These are phyloP conservation scores for Globisporangium takayamanum DNA, from an alignment of 352 stramenopile genomes.

Conservation along the genomic window DNA sequence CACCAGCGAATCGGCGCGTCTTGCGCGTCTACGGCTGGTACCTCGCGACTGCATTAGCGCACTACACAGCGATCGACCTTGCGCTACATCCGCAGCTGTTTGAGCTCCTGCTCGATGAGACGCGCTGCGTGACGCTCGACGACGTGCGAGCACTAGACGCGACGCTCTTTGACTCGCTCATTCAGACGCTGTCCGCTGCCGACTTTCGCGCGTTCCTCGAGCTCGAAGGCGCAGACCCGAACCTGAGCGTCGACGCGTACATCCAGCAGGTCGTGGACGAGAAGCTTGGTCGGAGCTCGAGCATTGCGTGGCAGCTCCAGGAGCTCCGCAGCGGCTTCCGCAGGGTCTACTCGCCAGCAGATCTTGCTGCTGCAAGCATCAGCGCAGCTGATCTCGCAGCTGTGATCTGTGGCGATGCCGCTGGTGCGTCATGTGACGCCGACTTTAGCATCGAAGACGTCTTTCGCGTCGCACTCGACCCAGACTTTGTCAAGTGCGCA, in stretches of 20 bases:
- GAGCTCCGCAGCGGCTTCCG: slow-evolving; percentile 39
- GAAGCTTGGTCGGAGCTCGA: slow-evolving; percentile 41
- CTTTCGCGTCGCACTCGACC: slow-evolving; percentile 50
- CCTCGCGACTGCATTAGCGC: slow-evolving; percentile 41
- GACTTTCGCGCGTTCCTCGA: slow-evolving; percentile 52
- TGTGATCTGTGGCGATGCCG: slow-evolving; percentile 25
- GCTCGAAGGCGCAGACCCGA: slow-evolving; percentile 36
- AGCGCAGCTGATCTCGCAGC: slow-evolving; percentile 24
- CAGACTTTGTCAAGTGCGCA: slow-evolving; percentile 41
- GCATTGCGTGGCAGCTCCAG: slow-evolving; percentile 42
- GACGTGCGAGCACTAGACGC: slow-evolving; percentile 43
- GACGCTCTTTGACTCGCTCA: slow-evolving; percentile 32
- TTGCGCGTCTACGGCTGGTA: slow-evolving; percentile 58
- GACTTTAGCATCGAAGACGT: slow-evolving; percentile 42
- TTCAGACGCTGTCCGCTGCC: slow-evolving; percentile 30
- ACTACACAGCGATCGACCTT: slow-evolving; percentile 33
- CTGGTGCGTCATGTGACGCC: background rate
- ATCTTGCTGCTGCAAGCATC: slow-evolving; percentile 19
- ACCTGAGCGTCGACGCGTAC: slow-evolving; percentile 40
- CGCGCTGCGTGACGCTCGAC: slow-evolving; percentile 28
- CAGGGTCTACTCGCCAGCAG: slow-evolving; percentile 24
- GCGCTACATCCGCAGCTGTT: slow-evolving; percentile 47
- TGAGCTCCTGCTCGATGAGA: slow-evolving; percentile 29
- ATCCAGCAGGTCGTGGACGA: slow-evolving; percentile 34
- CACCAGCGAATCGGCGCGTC: slow-evolving; percentile 22